Evolutionary conservation across 1,284 basidiomycete species (phyloP), one percentile per base, ranked within the genome.

Genomic region (Hymenochaete sp.): DNA sequence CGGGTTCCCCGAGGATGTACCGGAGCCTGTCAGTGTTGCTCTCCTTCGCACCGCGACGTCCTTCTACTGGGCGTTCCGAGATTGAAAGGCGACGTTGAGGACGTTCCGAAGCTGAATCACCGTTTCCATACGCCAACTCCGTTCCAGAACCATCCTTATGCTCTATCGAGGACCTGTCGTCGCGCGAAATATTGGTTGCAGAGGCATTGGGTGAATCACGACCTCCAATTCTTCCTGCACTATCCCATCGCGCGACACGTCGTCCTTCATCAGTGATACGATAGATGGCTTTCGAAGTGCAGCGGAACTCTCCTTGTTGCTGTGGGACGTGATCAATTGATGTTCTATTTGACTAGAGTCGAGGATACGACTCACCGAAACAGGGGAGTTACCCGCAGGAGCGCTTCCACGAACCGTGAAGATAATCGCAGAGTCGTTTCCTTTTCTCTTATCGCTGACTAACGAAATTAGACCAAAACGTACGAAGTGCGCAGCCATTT

Each of bases 401-500:
- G 82, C 71, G 37, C 80, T 77, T n/a, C 87, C 87, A 52, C 85
- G 79, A 26, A 93, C 91, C 19, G 84, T 89, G 62, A 90, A 90
- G 56, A 93, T 87, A 63, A 92, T 82, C 26, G 85, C 84, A 26
- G 82, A 83, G 55, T 95, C 91, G 57, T 85, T 88, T 58, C 82
- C 82, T 68, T 87, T 91, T 53, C 86, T 73, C 70, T 85, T 89
- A 62, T 89, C 85, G 64, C 82, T 86, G 50, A 95, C 88, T 28
- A 98, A 70, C 9, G 71, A 66, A 62, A 98, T 87, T 54, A 95
- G 78, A 29, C 92, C 91, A 58, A 96, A 95, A 33, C 96, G 82
- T 38, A 98, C 93, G 59, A 98, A 98, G 59, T 98, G 96, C 1
- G 93, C 96, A 3, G 89, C 82, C 72, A 98, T 85, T 69, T 98